phyloP scores from a whole-genome alignment of 352 stramenopile genomes.

The Phytophthora ohioensis region DNA sequence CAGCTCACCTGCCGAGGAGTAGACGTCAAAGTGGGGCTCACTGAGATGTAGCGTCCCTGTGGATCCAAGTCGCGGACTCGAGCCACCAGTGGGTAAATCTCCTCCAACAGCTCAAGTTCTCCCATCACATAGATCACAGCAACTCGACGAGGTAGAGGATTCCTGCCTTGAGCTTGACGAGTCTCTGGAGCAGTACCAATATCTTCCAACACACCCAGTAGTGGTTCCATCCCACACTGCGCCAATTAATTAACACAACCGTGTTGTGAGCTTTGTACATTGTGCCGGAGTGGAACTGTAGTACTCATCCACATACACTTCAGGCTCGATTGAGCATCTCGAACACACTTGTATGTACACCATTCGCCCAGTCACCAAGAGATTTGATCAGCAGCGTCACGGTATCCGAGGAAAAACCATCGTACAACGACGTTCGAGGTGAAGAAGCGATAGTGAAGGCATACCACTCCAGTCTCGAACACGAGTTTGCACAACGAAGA shows the following conservation, averaged over 20 bases:
- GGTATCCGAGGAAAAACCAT: constrained; percentile 11
- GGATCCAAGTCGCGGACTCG: constrained; percentile 43
- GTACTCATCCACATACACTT: constrained; percentile 60
- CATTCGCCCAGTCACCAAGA: constrained; percentile 57
- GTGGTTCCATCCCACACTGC: constrained; percentile 49
- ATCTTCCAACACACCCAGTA: constrained; percentile 58
- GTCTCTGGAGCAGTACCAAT: constrained; percentile 27
- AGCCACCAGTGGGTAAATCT: constrained; percentile 45
- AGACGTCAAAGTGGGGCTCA: constrained; percentile 41
- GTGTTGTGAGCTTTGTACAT: constrained; percentile 45
- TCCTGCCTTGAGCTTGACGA: constrained; percentile 16
- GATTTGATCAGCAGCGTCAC: constrained; percentile 58
- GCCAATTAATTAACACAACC: constrained; percentile 41
- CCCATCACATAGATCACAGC: constrained; percentile 52
- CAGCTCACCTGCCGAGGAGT: constrained; percentile 21
- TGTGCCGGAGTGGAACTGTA: constrained; percentile 51
- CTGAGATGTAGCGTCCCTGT: constrained; percentile 19
- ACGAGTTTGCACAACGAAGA: constrained; percentile 45
- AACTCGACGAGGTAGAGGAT: constrained; percentile 29
- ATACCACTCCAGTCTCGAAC: constrained; percentile 56
- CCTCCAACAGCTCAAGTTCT: constrained; percentile 48
- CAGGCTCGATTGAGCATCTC: constrained; percentile 16
- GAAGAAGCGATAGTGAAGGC: constrained; percentile 61
- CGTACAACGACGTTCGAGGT: constrained; percentile 17
- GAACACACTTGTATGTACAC: constrained; percentile 37